Evolutionary conservation across 2,329 filamentous ascomycete species (phyloP).

Genomic region (Cercospora sojina): DNA sequence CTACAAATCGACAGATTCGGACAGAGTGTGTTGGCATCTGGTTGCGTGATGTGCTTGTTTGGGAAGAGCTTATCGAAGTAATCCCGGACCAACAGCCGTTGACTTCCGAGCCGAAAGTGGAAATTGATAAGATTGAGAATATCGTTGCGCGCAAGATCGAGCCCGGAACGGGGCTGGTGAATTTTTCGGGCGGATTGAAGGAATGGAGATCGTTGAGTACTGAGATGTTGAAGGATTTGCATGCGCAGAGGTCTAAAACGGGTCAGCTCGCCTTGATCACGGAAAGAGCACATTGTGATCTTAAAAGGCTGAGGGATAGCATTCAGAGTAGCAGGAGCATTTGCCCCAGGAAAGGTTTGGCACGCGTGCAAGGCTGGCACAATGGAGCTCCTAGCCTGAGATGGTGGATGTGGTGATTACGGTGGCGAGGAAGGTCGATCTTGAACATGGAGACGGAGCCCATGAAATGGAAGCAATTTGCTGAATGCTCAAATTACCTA

Average conservation of each 20-base stretch:
- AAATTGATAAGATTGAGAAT: slow-evolving; percentile 2
- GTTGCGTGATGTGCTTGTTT: slow-evolving; percentile 22
- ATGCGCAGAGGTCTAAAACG: slow-evolving; percentile 13
- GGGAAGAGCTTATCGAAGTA: slow-evolving; percentile 22
- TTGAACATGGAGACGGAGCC: background rate
- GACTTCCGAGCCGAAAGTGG: background rate
- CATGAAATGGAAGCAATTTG: background rate
- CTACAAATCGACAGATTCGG: slow-evolving; percentile 19
- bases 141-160: background rate
- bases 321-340: slow-evolving; percentile 23
- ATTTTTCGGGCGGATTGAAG: background rate
- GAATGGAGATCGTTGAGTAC: slow-evolving; percentile 17
- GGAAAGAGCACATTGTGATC: slow-evolving; percentile 23
- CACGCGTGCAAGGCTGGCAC: slow-evolving; percentile 16
- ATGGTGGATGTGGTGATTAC: slow-evolving; percentile 29
- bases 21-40: slow-evolving; percentile 23
- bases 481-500: background rate
- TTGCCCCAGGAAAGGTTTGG: slow-evolving; percentile 25
- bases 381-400: slow-evolving; percentile 18
- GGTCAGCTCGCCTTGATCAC: slow-evolving; percentile 19
- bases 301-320: slow-evolving; percentile 16
- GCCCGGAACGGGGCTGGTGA: background rate
- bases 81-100: background rate
- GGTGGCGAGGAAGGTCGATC: background rate
- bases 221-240: slow-evolving; percentile 16